A percentile compares a stretch with the other conserved stretches of the same genome.
Evolutionary conservation across 2,329 filamentous ascomycete genomes (phyloP).

Genomic region (Apiospora aurea): DNA sequence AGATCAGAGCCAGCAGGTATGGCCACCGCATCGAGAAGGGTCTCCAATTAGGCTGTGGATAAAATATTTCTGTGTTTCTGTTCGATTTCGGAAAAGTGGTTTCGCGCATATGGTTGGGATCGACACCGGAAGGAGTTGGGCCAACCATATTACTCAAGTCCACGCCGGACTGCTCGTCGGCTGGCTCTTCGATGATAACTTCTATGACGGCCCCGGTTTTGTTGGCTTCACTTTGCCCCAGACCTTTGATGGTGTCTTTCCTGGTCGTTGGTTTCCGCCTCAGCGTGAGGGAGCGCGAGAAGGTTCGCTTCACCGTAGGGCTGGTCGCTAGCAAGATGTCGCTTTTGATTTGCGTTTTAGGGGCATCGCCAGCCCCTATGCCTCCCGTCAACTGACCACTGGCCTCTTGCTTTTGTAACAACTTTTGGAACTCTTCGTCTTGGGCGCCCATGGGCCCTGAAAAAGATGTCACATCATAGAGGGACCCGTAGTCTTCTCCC

Average conservation of each 20-base stretch:
- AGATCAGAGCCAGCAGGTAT: constrained; percentile 61
- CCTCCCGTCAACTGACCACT: constrained; percentile 64
- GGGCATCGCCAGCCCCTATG: constrained; percentile 59
- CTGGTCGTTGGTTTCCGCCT: constrained; percentile 38
- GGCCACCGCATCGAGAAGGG: constrained; percentile 70
- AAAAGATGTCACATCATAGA: constrained; percentile 55
- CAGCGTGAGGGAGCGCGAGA: constrained; percentile 52
- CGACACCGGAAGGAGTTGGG: constrained; percentile 39
- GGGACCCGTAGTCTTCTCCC: constrained; percentile 39
- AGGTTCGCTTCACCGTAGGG: constrained; percentile 43
- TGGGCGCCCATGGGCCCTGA: constrained; percentile 54
- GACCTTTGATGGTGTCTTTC: constrained; percentile 52
- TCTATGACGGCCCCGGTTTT: constrained; percentile 65
- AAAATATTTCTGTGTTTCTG: constrained; percentile 59
- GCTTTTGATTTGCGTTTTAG: constrained; percentile 55
- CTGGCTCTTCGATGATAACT: constrained; percentile 57
- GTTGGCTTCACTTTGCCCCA: constrained; percentile 66
- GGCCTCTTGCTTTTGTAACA: constrained; percentile 60
- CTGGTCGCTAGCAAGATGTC: constrained; percentile 55
- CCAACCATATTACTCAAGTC: constrained; percentile 61
- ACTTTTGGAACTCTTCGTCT: constrained; percentile 53
- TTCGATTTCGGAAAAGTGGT: constrained; percentile 48
- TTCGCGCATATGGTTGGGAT: constrained; percentile 43
- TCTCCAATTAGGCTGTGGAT: constrained; percentile 71
- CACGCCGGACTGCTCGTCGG: constrained; percentile 44